Conservation (phyloP, 2,329 filamentous ascomycete genomes). For the Xylaria sp. region DNA sequence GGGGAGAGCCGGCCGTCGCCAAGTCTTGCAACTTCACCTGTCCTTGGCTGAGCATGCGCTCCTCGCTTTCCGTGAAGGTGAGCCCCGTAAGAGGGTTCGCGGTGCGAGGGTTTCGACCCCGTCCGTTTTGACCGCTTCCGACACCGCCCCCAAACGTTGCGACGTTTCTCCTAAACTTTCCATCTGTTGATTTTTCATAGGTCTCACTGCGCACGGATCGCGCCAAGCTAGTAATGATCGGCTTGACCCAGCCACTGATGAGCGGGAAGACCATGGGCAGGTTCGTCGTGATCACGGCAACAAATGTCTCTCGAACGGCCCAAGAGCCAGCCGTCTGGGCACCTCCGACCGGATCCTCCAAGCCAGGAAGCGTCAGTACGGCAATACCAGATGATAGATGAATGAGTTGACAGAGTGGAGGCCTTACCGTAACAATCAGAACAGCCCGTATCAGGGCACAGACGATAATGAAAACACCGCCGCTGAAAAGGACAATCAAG, state of each 20-base stretch:
- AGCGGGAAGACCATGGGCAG: constrained; percentile 57
- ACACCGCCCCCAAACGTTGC: constrained; percentile 54
- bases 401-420: not conserved
- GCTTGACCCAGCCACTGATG: constrained; percentile 51
- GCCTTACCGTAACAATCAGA: constrained; percentile 49
- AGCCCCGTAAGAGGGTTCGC: constrained; percentile 51
- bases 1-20: not conserved
- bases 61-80: constrained; percentile 55
- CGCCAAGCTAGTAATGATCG: constrained; percentile 48
- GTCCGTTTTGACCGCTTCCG: constrained; percentile 40
- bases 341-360: constrained; percentile 53
- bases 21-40: constrained; percentile 51
- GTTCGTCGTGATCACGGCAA: constrained; percentile 55
- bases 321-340: constrained; percentile 54
- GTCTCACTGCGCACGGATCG: constrained; percentile 50
- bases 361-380: constrained; percentile 1
- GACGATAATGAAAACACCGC: constrained; percentile 53
- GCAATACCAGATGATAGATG: not conserved
- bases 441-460: constrained; percentile 51
- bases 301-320: constrained; percentile 57
- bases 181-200: constrained; percentile 50
- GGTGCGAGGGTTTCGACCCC: constrained; percentile 42
- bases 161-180: constrained; percentile 41
- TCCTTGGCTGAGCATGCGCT: constrained; percentile 52
- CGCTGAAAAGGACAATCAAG: constrained; percentile 50